Percentiles rank a stretch among this genome's conserved stretches.
These are phyloP conservation scores for Parathielavia hyrcaniae DNA, from an alignment of 495 filamentous ascomycete species.

Conservation along the genomic window DNA sequence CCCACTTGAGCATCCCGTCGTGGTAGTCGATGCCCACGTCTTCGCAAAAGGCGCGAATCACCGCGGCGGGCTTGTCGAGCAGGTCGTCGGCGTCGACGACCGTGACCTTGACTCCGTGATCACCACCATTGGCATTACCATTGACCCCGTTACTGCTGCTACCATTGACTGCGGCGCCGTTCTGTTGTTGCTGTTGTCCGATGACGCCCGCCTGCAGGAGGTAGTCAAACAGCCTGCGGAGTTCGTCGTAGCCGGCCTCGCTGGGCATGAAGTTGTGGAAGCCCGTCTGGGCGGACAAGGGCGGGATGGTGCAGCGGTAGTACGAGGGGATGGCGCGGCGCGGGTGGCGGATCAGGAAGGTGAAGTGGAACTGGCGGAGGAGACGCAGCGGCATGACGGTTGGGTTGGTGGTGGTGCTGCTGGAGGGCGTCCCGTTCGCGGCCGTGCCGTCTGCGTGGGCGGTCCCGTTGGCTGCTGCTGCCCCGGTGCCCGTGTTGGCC, in stretches of 20 bases:
- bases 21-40: constrained; percentile 67
- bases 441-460: neutral
- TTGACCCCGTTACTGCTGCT: neutral
- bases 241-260: constrained; percentile 86
- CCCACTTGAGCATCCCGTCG: constrained; percentile 73
- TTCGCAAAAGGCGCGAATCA: constrained; percentile 70
- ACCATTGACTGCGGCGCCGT: neutral
- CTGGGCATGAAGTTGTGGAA: constrained; percentile 78
- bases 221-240: constrained; percentile 80
- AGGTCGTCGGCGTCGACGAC: constrained; percentile 95
- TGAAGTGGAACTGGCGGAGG: constrained; percentile 75
- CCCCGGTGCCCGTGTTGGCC: too few relatives aligned
- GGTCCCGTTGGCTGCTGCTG: constrained; percentile 38
- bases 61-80: constrained; percentile 68
- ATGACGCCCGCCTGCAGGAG: constrained; percentile 56
- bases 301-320: constrained; percentile 92
- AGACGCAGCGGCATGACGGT: constrained; percentile 70
- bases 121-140: too few relatives aligned
- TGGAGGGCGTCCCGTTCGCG: constrained; percentile 54
- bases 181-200: constrained; percentile 44
- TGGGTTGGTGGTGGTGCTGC: constrained; percentile 52
- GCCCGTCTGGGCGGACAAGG: constrained; percentile 70
- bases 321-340: constrained; percentile 80
- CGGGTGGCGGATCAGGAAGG: constrained; percentile 96
- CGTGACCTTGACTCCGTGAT: constrained; percentile 52